Conservation (phyloP, 2,329 filamentous ascomycete genomes). For the Xenosphaeropsis pyriputrescens region DNA sequence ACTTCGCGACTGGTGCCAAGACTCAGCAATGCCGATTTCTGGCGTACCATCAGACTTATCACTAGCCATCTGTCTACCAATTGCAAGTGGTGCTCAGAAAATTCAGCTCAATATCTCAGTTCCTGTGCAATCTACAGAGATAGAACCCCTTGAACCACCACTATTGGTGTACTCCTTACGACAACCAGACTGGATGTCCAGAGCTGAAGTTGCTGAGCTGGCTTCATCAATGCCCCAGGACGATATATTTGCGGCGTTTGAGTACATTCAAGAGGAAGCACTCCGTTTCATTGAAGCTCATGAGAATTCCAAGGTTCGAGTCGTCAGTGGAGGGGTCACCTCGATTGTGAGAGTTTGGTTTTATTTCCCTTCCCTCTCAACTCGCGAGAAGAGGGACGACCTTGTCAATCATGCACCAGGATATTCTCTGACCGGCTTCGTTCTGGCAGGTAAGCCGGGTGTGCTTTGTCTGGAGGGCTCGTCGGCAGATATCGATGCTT, state of each 20-base stretch:
- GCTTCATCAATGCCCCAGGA: constrained; percentile 23
- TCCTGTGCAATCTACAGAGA: constrained; percentile 14
- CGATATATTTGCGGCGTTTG: constrained; percentile 30
- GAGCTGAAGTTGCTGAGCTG: constrained; percentile 25
- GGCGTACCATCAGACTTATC: not conserved
- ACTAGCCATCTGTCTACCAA: constrained; percentile 1
- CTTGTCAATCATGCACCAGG: constrained; percentile 35
- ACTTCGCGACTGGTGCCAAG: not conserved
- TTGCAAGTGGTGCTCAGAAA: constrained; percentile 4
- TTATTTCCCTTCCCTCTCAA: constrained; percentile 47
- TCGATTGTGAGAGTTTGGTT: constrained; percentile 41
- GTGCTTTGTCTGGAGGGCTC: constrained; percentile 34
- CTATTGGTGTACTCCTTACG: constrained; percentile 25
- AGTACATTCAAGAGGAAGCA: constrained; percentile 25
- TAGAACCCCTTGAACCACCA: constrained; percentile 21
- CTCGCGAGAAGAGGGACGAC: constrained; percentile 41
- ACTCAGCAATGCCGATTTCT: no score
- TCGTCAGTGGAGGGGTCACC: not conserved
- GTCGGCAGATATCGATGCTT: constrained; percentile 33
- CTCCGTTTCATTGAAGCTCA: constrained; percentile 14
- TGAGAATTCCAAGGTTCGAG: constrained; percentile 1
- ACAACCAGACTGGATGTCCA: constrained; percentile 36
- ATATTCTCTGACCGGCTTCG: constrained; percentile 40
- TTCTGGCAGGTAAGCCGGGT: constrained; percentile 45
- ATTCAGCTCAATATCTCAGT: constrained; percentile 21